Conservation (phyloP, 1,139 yeast genomes). For the Insectozyma bohioensis region DNA sequence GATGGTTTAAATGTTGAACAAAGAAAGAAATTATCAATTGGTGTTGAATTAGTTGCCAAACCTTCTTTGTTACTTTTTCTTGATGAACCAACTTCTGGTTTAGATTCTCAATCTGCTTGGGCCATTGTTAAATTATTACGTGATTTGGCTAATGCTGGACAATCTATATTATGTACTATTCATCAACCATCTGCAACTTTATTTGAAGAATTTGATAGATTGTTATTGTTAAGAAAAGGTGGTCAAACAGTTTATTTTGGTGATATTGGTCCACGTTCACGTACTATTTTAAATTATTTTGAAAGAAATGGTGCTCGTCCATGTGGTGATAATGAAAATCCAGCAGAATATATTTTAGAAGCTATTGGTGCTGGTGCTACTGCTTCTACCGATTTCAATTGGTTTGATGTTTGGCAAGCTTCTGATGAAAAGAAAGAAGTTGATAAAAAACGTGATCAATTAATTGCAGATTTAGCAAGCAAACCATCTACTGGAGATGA, state of each 20-base stretch:
- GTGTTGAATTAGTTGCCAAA: conserved; percentile 86
- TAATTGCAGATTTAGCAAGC: conserved; percentile 17
- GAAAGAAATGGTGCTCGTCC: conserved; percentile 66
- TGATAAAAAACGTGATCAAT: conserved; percentile 18
- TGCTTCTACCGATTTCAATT: conserved; percentile 44
- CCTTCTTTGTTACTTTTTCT: conserved; percentile 78
- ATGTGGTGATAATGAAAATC: conserved; percentile 55
- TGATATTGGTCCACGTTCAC: conserved; percentile 67
- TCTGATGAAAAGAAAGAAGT: conserved; percentile 31
- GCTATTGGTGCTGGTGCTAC: conserved; percentile 73
- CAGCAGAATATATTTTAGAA: conserved; percentile 66
- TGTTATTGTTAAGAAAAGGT: conserved; percentile 69
- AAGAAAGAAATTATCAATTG: conserved; percentile 65
- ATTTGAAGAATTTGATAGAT: conserved; percentile 74
- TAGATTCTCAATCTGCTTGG: conserved; percentile 93
- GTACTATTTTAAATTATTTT: conserved; percentile 62
- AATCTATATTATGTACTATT: conserved; percentile 79
- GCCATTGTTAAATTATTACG: conserved; percentile 75
- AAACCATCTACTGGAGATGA: conserved; percentile 10
- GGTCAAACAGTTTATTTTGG: conserved; percentile 83
- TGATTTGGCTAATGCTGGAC: conserved; percentile 74
- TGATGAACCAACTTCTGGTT: conserved; percentile 93
- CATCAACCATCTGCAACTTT: conserved; percentile 83
- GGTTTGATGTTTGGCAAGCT: conserved; percentile 46
- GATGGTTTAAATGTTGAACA: conserved; percentile 67